phyloP scores from a whole-genome alignment of 1,284 basidiomycete genomes.

The Ceratobasidium sp. region DNA sequence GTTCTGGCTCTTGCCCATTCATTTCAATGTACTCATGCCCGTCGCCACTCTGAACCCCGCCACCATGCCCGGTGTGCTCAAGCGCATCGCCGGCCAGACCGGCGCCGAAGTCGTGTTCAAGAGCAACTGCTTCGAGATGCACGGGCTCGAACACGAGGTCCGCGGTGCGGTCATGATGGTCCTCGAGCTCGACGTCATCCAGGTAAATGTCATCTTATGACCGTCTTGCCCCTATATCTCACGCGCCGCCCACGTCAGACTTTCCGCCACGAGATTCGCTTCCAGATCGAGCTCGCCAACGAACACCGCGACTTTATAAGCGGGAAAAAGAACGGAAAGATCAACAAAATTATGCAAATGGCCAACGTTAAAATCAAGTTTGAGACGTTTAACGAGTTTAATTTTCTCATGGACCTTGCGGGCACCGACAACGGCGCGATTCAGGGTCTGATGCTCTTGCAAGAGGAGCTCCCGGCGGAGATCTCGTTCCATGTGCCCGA shows the following conservation, averaged over 20 bases:
- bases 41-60: slow-evolving; percentile 83
- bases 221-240: background rate
- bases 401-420: slow-evolving; percentile 96
- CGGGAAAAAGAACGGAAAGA: slow-evolving; percentile 98
- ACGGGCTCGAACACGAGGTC: slow-evolving; percentile 95
- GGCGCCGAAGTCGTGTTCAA: slow-evolving; percentile 96
- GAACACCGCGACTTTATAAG: slow-evolving; percentile 99
- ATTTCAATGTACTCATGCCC: slow-evolving; percentile 91
- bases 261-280: slow-evolving; percentile 97
- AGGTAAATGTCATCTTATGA: slow-evolving; percentile 61
- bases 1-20: slow-evolving; percentile 93
- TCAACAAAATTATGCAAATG: slow-evolving; percentile 98
- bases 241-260: slow-evolving; percentile 59
- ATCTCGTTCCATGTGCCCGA: slow-evolving; percentile 99
- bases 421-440: slow-evolving; percentile 85
- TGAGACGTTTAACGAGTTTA: slow-evolving; percentile 98
- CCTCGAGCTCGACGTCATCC: slow-evolving; percentile 89
- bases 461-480: slow-evolving; percentile 98
- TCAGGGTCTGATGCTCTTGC: slow-evolving; percentile 87
- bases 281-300: slow-evolving; percentile 98
- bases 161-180: slow-evolving; percentile 87
- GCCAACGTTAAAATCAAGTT: slow-evolving; percentile 99
- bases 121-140: slow-evolving; percentile 96
- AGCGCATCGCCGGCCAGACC: slow-evolving; percentile 83
- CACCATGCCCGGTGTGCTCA: slow-evolving; percentile 86